A percentile compares a stretch with the other conserved stretches of the same genome.
These are phyloP conservation scores for Cutaneotrichosporon cavernicola DNA, from an alignment of 1,284 basidiomycete species.

Conservation along the genomic window DNA sequence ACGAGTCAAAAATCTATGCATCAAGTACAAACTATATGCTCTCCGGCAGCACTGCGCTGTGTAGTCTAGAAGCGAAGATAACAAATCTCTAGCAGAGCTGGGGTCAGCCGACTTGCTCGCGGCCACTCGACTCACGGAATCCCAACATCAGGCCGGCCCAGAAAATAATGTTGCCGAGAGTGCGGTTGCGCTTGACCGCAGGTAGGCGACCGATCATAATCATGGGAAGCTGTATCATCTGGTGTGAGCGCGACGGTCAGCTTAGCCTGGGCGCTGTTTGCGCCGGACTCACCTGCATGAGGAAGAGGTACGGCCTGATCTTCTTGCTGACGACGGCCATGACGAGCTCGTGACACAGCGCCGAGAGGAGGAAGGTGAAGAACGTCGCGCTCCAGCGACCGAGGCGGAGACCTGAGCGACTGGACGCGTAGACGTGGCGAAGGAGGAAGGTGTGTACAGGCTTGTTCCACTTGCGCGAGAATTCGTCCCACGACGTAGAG, in stretches of 20 bases:
- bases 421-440: slow-evolving; percentile 88
- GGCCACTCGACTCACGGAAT: slow-evolving; percentile 58
- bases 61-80: slow-evolving; percentile 20
- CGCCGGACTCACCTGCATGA: slow-evolving; percentile 41
- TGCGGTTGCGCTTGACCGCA: slow-evolving; percentile 71
- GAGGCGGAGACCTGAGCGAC: slow-evolving; percentile 73
- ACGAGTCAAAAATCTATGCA: not conserved
- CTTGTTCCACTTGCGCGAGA: slow-evolving; percentile 94
- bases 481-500: slow-evolving; percentile 93
- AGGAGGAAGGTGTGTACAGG: slow-evolving; percentile 73
- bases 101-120: not conserved
- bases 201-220: slow-evolving; percentile 78
- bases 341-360: slow-evolving; percentile 87
- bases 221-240: slow-evolving; percentile 89
- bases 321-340: slow-evolving; percentile 96
- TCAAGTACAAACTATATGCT: not conserved
- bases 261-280: not conserved
- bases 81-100: slow-evolving; percentile 24
- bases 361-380: slow-evolving; percentile 85
- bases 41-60: not conserved
- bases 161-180: slow-evolving; percentile 73
- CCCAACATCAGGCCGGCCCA: slow-evolving; percentile 82
- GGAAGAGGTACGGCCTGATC: slow-evolving; percentile 58
- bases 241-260: not conserved
- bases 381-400: slow-evolving; percentile 79